These are phyloP conservation scores for Coemansia sp. DNA, from an alignment of 192 early-diverging fungal species.

Conservation along the genomic window DNA sequence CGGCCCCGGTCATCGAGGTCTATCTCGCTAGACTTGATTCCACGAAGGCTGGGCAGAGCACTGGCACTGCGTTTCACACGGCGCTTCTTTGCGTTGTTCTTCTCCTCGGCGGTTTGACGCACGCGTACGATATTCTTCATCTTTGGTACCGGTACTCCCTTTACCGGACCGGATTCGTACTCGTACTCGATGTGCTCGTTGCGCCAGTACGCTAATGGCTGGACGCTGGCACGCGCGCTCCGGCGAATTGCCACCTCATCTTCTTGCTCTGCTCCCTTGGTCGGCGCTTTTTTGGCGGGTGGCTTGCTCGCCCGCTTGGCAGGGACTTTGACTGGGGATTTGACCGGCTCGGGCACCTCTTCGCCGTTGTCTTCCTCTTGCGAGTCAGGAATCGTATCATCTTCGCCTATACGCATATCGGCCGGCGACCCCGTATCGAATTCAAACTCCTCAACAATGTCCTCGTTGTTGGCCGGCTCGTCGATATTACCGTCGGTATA, in stretches of 20 bases:
- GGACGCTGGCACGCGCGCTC: conserved; percentile 42
- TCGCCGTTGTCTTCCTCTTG: conserved; percentile 10
- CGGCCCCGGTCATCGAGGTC: conserved; percentile 27
- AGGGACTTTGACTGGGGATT: not conserved
- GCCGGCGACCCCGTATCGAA: not conserved
- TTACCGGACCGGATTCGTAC: conserved; percentile 14
- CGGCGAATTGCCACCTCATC: conserved; percentile 22
- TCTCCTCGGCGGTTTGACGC: conserved; percentile 51
- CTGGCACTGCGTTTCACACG: conserved; percentile 7
- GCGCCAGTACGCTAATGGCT: conserved; percentile 52
- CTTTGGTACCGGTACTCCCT: conserved; percentile 29
- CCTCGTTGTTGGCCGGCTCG: not conserved
- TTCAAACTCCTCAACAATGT: not conserved
- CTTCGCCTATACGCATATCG: conserved; percentile 12
- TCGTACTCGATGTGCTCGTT: conserved; percentile 57
- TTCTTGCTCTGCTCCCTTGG: not conserved
- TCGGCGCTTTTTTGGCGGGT: not conserved
- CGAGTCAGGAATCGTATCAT: conserved; percentile 9
- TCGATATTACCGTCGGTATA: not conserved
- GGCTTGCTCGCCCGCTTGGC: not conserved
- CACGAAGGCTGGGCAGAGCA: conserved; percentile 25
- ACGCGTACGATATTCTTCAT: conserved; percentile 50
- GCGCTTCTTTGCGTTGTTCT: conserved; percentile 38
- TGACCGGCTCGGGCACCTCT: not conserved
- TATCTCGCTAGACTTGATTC: conserved; percentile 29